phyloP scores from a whole-genome alignment of 139 green algal genomes.

The Eudorina sp. region DNA sequence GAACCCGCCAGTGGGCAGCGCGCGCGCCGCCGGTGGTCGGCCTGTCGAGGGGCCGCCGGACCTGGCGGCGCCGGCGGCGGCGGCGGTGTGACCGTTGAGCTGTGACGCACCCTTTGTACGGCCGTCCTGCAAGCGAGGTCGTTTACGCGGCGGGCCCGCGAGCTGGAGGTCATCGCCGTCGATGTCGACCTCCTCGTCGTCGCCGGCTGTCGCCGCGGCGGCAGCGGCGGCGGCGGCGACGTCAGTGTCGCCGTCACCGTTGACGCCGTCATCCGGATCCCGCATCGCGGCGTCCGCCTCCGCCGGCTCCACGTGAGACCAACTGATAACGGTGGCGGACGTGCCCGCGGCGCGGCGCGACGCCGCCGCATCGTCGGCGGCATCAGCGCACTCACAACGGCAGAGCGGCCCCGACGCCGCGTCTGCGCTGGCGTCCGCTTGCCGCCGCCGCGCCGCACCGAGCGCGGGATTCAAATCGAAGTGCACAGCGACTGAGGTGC shows the following conservation, averaged over 20 bases:
- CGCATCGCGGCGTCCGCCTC: background rate
- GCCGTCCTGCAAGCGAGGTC: background rate
- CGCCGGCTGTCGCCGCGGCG: background rate
- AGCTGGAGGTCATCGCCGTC: background rate
- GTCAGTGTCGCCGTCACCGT: background rate
- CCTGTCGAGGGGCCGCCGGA: too few species aligned
- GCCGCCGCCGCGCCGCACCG: background rate
- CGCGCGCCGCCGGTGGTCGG: too few species aligned
- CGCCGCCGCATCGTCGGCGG: background rate
- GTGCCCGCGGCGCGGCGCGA: background rate
- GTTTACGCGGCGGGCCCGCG: background rate
- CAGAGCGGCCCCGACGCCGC: background rate
- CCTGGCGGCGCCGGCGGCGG: background rate
- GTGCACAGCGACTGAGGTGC: conserved; percentile 34
- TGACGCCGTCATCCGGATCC: too few species aligned
- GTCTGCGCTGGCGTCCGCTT: background rate
- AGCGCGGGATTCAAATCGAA: conserved; percentile 26
- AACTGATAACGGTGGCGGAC: conserved; percentile 28
- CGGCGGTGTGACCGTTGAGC: background rate
- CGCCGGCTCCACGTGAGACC: background rate
- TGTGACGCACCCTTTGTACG: too few species aligned
- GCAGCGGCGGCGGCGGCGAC: background rate
- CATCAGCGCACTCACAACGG: background rate
- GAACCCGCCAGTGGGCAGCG: too few species aligned
- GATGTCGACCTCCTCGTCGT: background rate